A percentile compares a stretch with the other conserved stretches of the same genome.
phyloP scores from a whole-genome alignment of 345 rosid species.

The Crucihimalaya himalaica region DNA sequence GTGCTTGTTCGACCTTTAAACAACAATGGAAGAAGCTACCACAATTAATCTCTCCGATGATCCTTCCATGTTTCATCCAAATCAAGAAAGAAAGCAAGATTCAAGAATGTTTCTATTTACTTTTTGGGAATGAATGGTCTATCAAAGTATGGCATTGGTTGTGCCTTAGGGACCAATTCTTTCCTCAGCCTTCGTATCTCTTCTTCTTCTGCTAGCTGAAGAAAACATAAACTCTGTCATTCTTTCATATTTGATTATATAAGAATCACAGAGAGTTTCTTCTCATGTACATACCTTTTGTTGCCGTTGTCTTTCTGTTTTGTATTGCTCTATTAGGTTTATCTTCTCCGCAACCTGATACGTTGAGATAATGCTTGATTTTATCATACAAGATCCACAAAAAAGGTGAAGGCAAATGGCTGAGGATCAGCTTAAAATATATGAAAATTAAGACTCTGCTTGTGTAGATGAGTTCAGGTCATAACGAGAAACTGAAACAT shows the following conservation, averaged over 20 bases:
- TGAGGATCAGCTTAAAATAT: neutral
- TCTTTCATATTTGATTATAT: neutral
- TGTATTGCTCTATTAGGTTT: conserved; percentile 70
- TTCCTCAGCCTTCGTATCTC: conserved; percentile 74
- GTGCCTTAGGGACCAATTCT: conserved; percentile 85
- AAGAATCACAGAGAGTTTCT: neutral
- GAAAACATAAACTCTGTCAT: neutral
- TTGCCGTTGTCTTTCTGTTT: conserved; percentile 76
- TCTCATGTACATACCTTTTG: conserved; percentile 58
- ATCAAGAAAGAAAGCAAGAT: neutral
- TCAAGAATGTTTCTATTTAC: conserved; percentile 36
- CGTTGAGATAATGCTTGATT: neutral
- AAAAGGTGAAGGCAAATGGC: neutral
- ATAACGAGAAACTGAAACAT: conserved; percentile 16
- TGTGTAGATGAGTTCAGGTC: neutral
- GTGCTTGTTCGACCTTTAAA: conserved; percentile 65
- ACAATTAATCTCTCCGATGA: neutral
- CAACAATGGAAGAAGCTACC: neutral
- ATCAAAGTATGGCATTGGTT: conserved; percentile 93
- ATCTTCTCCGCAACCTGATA: conserved; percentile 76
- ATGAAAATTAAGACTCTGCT: neutral
- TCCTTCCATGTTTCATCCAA: neutral
- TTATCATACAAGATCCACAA: neutral
- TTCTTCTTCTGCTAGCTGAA: conserved; percentile 80
- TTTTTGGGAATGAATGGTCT: conserved; percentile 93